A percentile compares a stretch with the other conserved stretches of the same genome.
phyloP scores from a whole-genome alignment of 495 filamentous ascomycete genomes.

The Penicillium crystallinum region DNA sequence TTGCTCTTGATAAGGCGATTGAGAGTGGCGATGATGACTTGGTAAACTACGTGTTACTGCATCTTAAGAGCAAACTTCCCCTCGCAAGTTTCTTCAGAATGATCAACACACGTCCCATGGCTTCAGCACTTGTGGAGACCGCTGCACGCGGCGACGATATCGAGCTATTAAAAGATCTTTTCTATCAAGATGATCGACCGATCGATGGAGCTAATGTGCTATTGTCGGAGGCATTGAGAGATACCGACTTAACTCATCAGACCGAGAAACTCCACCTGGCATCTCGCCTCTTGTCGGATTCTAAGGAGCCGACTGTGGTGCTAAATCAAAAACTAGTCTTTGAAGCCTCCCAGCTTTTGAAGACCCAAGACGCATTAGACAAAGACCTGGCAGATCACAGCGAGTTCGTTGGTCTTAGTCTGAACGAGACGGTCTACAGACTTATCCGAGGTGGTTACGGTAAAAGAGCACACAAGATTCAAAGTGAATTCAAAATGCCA shows the following conservation, averaged over 20 bases:
- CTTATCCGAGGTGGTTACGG: constrained; percentile 69
- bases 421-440: constrained; percentile 88
- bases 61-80: constrained; percentile 85
- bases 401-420: constrained; percentile 74
- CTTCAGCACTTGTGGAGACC: constrained; percentile 84
- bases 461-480: constrained; percentile 76
- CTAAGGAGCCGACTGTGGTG: constrained; percentile 62
- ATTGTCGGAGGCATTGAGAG: constrained; percentile 68
- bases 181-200: constrained; percentile 94
- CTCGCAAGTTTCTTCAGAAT: constrained; percentile 88
- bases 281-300: constrained; percentile 72
- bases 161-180: constrained; percentile 88
- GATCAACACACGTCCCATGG: constrained; percentile 80
- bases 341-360: constrained; percentile 73
- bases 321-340: constrained; percentile 71
- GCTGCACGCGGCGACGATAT: constrained; percentile 70
- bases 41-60: constrained; percentile 80
- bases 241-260: constrained; percentile 56
- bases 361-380: constrained; percentile 78
- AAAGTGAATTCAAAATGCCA: constrained; percentile 86
- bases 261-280: constrained; percentile 84
- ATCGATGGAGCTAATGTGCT: constrained; percentile 86
- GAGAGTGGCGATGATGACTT: constrained; percentile 94
- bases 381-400: constrained; percentile 60
- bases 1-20: constrained; percentile 94